Base-by-base conservation (phyloP, 2,329 filamentous ascomycete species). In the Phialophora tarda region DNA sequence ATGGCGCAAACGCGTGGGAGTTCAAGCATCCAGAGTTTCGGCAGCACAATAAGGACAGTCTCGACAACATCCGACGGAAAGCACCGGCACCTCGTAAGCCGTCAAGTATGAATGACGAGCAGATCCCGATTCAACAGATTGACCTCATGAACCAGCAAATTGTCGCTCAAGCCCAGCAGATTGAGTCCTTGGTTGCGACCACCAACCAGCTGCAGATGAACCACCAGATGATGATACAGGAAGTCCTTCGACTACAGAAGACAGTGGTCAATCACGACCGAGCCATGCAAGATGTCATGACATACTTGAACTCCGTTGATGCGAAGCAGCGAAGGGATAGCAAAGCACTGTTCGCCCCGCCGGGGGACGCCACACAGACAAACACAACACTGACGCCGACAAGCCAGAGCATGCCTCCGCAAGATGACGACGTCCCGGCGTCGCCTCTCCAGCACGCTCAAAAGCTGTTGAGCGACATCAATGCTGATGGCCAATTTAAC, bases 21-120 rank as follows among this genome's bases (percentile, higher is more conserved):
- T 99, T 99, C 77, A 96, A 95, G 77, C 95, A 99, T 75, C 94
- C 94, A 12, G 93, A 97, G 74, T 99, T 99, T 81, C 91, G 93
- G 73, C 90, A 91, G 71, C 94, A 97, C 79, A 96, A 94, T 80
- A 97, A 97, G 78, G 93, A 97, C 76, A 95, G 93, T 54, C 84
- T 99, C 56, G 95, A 99, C 75, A 98, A 97, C 73, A 99, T 99
- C 75, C 88, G 93, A 74, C 86, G 95, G 73, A 99, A 99, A 81
- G 94, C 95, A 2, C 95, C 95, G 0, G 93, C 94, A 1, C 91
- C 94, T 2, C 85, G 94, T 71, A 98, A 97, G 77, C 79, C 85
- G 34, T 82, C 82, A 64, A 85, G 86, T 71, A 81, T 82, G 21
- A 89, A 89, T 64, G 93, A 97, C 60, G 85, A 90, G 54, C 89